Evolutionary conservation across 352 stramenopile species (phyloP).

Genomic region (Phytopythium litorale): DNA sequence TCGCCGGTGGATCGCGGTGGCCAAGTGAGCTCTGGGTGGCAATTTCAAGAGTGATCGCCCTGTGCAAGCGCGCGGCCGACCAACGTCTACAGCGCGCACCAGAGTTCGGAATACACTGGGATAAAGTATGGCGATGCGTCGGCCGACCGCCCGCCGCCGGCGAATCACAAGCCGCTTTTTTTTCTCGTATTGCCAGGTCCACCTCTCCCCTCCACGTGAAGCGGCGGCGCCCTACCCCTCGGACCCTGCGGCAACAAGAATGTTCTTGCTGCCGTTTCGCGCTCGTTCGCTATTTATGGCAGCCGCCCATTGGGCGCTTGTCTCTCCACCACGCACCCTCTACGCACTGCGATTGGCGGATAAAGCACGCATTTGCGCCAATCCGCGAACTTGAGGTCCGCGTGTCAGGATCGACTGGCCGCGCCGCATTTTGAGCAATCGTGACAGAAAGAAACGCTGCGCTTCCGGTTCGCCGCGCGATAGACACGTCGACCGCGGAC

Average conservation of each 20-base stretch:
- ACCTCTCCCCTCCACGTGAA: conserved; percentile 5
- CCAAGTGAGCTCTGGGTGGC: conserved; percentile 5
- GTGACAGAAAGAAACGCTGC: neutral
- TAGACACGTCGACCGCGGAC: neutral
- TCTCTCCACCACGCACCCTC: conserved; percentile 3
- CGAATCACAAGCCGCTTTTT: conserved; percentile 7
- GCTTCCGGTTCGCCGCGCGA: neutral
- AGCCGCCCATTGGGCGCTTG: neutral
- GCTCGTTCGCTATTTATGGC: conserved; percentile 4
- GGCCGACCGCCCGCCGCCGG: conserved; percentile 1
- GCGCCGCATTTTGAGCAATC: neutral
- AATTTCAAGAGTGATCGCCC: conserved; percentile 26
- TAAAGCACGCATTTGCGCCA: neutral
- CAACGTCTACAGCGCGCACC: conserved; percentile 12
- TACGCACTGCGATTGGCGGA: neutral
- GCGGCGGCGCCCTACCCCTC: neutral
- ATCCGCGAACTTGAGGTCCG: neutral
- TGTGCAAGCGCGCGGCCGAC: neutral
- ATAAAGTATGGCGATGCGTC: neutral
- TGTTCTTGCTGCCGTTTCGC: conserved; percentile 3
- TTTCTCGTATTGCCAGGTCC: conserved; percentile 4
- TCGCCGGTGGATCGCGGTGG: neutral
- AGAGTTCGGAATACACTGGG: neutral
- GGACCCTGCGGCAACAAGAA: neutral
- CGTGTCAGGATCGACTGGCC: neutral